phyloP scores from a whole-genome alignment of 148 eudicot genomes.

The Salicornia ramosissima region DNA sequence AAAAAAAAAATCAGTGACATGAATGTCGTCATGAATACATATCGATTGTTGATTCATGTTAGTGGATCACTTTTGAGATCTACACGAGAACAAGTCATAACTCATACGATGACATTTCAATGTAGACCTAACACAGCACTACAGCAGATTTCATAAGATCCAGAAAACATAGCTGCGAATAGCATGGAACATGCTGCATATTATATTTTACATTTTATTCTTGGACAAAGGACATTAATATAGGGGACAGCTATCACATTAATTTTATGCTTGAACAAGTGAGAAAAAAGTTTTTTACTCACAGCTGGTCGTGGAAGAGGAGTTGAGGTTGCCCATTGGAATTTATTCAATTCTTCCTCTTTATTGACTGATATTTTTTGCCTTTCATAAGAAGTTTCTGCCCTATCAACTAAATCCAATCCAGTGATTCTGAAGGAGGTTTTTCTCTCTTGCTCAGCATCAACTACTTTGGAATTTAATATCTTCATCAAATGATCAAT shows the following conservation, averaged over 20 bases:
- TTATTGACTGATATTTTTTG: slow-evolving; percentile 27
- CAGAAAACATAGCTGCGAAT: background rate
- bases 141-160: background rate
- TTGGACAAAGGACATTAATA: too few relatives aligned
- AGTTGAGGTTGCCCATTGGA: slow-evolving; percentile 34
- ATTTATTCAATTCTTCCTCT: slow-evolving; percentile 29
- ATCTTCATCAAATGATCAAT: slow-evolving; percentile 60
- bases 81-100: background rate
- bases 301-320: slow-evolving; percentile 45
- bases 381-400: slow-evolving; percentile 28
- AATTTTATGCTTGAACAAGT: slow-evolving; percentile 9
- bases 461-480: slow-evolving; percentile 51
- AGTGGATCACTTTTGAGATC: background rate
- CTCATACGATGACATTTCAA: background rate
- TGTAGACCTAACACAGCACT: background rate
- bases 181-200: background rate
- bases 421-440: slow-evolving; percentile 12
- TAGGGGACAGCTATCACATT: slow-evolving; percentile 4
- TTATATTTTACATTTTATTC: background rate
- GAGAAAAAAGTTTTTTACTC: slow-evolving; percentile 25
- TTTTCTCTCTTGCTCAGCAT: slow-evolving; percentile 37
- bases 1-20: too few relatives aligned
- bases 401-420: slow-evolving; percentile 32
- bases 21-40: background rate
- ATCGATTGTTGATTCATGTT: background rate